Evolutionary conservation across 139 green algal genomes (phyloP).

Genomic region (Edaphochlamys debaryana): DNA sequence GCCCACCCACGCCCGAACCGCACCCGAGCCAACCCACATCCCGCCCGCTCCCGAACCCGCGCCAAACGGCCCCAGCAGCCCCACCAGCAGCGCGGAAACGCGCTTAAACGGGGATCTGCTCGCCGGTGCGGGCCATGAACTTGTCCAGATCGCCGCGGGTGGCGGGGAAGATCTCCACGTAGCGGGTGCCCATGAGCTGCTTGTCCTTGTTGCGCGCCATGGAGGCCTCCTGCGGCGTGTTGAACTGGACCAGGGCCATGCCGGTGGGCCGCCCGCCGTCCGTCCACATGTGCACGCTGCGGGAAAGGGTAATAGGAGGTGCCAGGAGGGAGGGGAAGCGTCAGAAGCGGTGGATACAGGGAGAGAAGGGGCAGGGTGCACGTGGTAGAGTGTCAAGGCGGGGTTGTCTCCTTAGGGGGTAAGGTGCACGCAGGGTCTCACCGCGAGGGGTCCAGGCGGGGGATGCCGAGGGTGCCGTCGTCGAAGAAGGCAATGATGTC

Average conservation of each 20-base stretch:
- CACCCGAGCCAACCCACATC: too few species aligned
- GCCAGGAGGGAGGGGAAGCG: too few species aligned
- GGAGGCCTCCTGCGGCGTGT: slow-evolving; percentile 65
- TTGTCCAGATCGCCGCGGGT: slow-evolving; percentile 49
- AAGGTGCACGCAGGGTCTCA: too few species aligned
- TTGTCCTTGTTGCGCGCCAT: slow-evolving; percentile 80
- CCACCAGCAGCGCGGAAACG: too few species aligned
- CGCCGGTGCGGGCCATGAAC: slow-evolving; percentile 41
- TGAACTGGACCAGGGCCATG: slow-evolving; percentile 85
- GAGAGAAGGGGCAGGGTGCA: too few species aligned
- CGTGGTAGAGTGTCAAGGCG: too few species aligned
- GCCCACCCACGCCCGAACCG: too few species aligned
- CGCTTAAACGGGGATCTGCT: slow-evolving; percentile 30
- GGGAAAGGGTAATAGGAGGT: background rate
- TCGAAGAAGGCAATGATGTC: slow-evolving; percentile 90
- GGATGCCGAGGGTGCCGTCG: slow-evolving; percentile 58
- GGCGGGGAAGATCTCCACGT: slow-evolving; percentile 87
- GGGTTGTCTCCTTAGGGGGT: too few species aligned
- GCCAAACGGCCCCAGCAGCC: too few species aligned
- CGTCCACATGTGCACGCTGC: slow-evolving; percentile 76
- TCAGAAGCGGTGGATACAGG: background rate
- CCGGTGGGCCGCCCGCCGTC: slow-evolving; percentile 76
- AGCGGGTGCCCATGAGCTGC: slow-evolving; percentile 86
- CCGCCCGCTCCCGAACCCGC: too few species aligned
- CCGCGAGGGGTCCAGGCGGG: slow-evolving; percentile 50